Evolutionary conservation across 2,329 filamentous ascomycete genomes (phyloP), one percentile per base, ranked within the genome.

Genomic region (Penicillium vulpinum): DNA sequence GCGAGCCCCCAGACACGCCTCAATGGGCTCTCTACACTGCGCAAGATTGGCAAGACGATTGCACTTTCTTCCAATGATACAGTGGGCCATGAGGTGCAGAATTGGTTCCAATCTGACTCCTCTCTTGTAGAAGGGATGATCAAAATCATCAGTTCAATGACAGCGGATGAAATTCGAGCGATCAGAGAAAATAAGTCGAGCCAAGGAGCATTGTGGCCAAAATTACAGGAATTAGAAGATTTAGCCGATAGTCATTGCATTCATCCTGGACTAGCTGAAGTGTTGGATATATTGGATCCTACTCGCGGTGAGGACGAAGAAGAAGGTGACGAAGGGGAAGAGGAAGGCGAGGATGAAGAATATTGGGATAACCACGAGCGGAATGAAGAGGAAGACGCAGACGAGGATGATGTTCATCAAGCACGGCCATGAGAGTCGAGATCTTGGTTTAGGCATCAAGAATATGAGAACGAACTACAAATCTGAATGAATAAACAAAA

Each of bases 31-130:
- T 59, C 57, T 2, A 53, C 55, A 3, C 52, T 64, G 2, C 55
- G 59, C 28, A 64, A 65, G 43, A 64, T 64, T 21, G 64, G 57
- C 13, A 63, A 64, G 57, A 62, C 46, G 2, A 62, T 63, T 49
- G 33, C 36, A 4, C 48, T 63, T 10, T 60, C 52, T 24, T 5
- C 13, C 4, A 28, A 21, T 9, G 48, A 60, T 52, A 35, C 39
- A 4, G 3, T 66, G 18, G 55, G 45, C 4, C 51, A 46, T 26
- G 62, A 67, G 38, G 57, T 66, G 24, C 60, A 53, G 22, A 51
- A 58, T 16, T 11, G 18, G 6, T 67, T 60, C 26, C 35, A 56
- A 24, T 54, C 22, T 10, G 49, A 57, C 46, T 1, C 10, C 1
- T 21, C 21, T 22, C 33, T 67, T 29, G 62, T 56, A 13, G 35